phyloP scores from a whole-genome alignment of 768 basidiomycete species.

The Tulasnella sp. region DNA sequence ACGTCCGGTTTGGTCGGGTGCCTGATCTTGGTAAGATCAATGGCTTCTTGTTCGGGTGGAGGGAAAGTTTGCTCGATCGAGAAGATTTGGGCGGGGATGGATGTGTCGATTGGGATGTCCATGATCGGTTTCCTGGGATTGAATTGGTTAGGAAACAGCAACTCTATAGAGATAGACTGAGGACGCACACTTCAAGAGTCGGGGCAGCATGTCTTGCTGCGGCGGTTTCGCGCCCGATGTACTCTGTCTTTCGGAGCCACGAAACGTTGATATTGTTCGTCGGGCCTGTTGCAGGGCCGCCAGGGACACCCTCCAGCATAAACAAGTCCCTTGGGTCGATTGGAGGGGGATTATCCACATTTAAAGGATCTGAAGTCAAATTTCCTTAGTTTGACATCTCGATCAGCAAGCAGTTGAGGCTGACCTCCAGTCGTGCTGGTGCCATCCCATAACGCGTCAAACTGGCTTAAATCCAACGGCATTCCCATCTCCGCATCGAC shows the following conservation, averaged over 20 bases:
- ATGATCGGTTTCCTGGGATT: constrained; percentile 36
- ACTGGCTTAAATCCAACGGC: constrained; percentile 80
- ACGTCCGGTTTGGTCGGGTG: constrained; percentile 74
- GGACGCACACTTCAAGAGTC: constrained; percentile 21
- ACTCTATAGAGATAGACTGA: constrained; percentile 12
- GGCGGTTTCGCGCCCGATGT: constrained; percentile 53
- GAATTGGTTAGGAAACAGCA: constrained; percentile 22
- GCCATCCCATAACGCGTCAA: constrained; percentile 76
- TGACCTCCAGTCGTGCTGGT: constrained; percentile 44
- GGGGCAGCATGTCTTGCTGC: background rate
- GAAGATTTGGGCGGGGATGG: constrained; percentile 58
- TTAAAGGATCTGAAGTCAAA: background rate
- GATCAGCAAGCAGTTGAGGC: constrained; percentile 18
- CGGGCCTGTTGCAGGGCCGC: background rate
- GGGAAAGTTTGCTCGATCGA: constrained; percentile 71
- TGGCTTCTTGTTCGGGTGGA: constrained; percentile 38
- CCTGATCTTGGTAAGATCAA: constrained; percentile 44
- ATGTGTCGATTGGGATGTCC: constrained; percentile 50
- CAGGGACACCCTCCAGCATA: constrained; percentile 51
- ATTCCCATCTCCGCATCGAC: constrained; percentile 95
- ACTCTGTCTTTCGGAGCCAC: constrained; percentile 90
- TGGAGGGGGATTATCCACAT: constrained; percentile 34
- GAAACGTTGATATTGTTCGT: constrained; percentile 45
- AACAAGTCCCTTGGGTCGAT: constrained; percentile 69
- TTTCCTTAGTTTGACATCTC: background rate